Percentiles rank a stretch among this genome's conserved stretches.
phyloP scores from a whole-genome alignment of 805 yeast genomes.

The Metschnikowia matae region DNA sequence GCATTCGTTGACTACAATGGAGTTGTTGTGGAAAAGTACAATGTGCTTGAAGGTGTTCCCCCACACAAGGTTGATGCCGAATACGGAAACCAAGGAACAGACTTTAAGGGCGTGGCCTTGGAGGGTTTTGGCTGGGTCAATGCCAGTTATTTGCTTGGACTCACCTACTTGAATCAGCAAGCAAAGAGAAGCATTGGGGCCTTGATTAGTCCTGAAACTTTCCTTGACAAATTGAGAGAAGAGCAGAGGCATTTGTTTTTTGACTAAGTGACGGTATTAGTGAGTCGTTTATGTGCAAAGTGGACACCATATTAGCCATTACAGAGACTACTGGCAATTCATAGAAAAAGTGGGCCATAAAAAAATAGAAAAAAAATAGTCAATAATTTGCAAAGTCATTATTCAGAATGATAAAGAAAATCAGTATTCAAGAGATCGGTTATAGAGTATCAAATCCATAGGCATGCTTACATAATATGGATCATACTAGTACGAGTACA shows the following conservation, averaged over 20 bases:
- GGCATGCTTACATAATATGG: too few relatives aligned
- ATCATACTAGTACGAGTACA: too few relatives aligned
- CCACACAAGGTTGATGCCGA: conserved; percentile 94
- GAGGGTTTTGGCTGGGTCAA: conserved; percentile 99
- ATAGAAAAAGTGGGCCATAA: too few relatives aligned
- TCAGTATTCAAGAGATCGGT: too few relatives aligned
- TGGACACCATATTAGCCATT: too few relatives aligned
- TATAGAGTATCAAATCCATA: too few relatives aligned
- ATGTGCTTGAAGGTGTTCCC: conserved; percentile 75
- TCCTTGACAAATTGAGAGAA: conserved; percentile 42
- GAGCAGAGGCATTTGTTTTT: neutral
- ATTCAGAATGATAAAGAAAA: too few relatives aligned
- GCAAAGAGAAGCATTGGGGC: conserved; percentile 78
- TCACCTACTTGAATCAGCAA: conserved; percentile 58
- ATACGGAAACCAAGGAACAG: conserved; percentile 95
- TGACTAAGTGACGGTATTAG: neutral
- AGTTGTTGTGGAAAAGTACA: conserved; percentile 91
- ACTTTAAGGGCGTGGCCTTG: conserved; percentile 85
- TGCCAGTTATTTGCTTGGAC: conserved; percentile 74
- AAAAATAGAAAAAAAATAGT: too few relatives aligned
- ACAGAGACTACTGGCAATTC: too few relatives aligned
- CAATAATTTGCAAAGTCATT: too few relatives aligned
- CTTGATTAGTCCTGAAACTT: conserved; percentile 66
- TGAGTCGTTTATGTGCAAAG: neutral
- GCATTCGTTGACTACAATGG: conserved; percentile 92